Evolutionary conservation across 1,139 yeast genomes (phyloP).

Genomic region (Pichia sp.): DNA sequence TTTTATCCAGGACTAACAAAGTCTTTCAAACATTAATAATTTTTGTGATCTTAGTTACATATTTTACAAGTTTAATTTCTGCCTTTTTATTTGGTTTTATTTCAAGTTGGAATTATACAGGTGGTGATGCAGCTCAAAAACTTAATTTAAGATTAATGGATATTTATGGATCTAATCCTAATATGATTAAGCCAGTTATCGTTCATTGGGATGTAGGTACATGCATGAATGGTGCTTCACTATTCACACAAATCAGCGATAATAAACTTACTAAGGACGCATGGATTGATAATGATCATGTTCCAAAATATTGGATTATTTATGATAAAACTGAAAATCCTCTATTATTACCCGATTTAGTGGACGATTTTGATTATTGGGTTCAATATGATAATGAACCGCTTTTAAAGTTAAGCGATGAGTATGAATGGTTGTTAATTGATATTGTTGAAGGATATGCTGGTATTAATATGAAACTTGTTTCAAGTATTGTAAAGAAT

Average conservation of each 20-base stretch:
- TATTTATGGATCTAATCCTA: slow-evolving; percentile 1
- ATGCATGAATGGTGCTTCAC: slow-evolving; percentile 83
- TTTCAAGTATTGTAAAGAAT: neutral
- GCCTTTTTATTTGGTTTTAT: slow-evolving; percentile 35
- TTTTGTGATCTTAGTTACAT: neutral
- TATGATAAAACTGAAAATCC: slow-evolving; percentile 73
- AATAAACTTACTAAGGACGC: slow-evolving; percentile 3
- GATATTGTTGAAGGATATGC: slow-evolving; percentile 30
- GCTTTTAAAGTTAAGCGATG: slow-evolving; percentile 19
- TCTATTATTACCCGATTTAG: slow-evolving; percentile 24
- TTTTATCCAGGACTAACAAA: neutral
- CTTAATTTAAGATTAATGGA: slow-evolving; percentile 43
- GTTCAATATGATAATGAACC: slow-evolving; percentile 41
- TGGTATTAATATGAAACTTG: slow-evolving; percentile 2
- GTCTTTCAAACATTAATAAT: neutral
- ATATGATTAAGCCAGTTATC: slow-evolving; percentile 23
- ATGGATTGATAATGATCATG: slow-evolving; percentile 40
- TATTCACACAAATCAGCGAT: slow-evolving; percentile 39
- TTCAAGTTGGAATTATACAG: slow-evolving; percentile 81
- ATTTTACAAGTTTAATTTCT: slow-evolving; percentile 32
- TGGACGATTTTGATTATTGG: slow-evolving; percentile 45
- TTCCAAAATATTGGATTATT: slow-evolving; percentile 32
- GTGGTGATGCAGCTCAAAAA: slow-evolving; percentile 63
- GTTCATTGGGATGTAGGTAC: slow-evolving; percentile 77
- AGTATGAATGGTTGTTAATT: slow-evolving; percentile 37